Conservation (phyloP, 2,329 filamentous ascomycete species). For the Camillea tinctor region DNA sequence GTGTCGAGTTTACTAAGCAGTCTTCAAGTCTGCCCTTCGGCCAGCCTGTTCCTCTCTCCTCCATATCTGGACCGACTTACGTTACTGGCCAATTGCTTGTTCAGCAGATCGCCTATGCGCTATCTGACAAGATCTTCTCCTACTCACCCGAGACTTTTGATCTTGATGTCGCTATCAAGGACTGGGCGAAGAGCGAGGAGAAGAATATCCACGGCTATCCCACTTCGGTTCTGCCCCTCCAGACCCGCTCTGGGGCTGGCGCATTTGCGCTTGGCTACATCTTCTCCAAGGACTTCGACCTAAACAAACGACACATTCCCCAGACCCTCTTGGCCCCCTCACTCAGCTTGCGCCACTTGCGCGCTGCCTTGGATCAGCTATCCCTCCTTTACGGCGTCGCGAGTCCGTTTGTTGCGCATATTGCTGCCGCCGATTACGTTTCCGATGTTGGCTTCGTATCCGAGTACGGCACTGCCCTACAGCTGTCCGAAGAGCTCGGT, state of each 20-base stretch:
- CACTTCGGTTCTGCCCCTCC: conserved; percentile 74
- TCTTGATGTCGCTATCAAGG: conserved; percentile 76
- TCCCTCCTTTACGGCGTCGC: conserved; percentile 87
- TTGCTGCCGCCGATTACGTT: conserved; percentile 87
- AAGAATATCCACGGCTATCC: conserved; percentile 79
- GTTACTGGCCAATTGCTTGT: conserved; percentile 89
- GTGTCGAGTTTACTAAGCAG: conserved; percentile 38
- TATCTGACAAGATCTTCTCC: conserved; percentile 96
- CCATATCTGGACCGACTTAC: conserved; percentile 85
- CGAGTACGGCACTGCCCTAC: conserved; percentile 80
- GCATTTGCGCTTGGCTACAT: conserved; percentile 93
- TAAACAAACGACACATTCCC: conserved; percentile 85
- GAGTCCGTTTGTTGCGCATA: conserved; percentile 88
- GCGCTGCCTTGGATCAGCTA: conserved; percentile 84
- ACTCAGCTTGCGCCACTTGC: conserved; percentile 75
- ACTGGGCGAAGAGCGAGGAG: conserved; percentile 70
- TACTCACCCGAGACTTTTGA: conserved; percentile 95
- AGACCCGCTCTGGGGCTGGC: conserved; percentile 86
- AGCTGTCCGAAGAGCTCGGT: conserved; percentile 84
- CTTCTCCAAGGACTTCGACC: conserved; percentile 94
- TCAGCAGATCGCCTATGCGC: conserved; percentile 91
- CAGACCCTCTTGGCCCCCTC: conserved; percentile 89
- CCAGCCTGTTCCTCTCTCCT: conserved; percentile 51
- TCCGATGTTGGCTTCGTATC: conserved; percentile 69
- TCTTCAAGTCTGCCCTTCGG: conserved; percentile 59